phyloP scores from a whole-genome alignment of 371 early-diverging fungal genomes.

The Mucor plumbeus region DNA sequence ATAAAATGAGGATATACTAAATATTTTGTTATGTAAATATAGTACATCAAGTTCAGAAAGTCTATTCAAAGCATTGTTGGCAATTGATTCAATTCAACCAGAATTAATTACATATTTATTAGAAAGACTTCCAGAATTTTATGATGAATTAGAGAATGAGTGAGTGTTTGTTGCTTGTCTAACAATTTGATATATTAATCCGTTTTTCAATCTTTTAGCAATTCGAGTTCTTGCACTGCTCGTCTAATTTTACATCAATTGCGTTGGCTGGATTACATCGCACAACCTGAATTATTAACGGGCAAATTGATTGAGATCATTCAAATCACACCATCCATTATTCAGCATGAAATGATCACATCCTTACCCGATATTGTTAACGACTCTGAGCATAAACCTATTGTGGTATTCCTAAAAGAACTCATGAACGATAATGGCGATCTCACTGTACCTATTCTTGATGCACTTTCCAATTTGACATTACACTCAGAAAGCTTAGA shows the following conservation, averaged over 20 bases:
- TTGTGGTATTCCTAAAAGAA: constrained; percentile 67
- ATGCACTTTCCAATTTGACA: constrained; percentile 75
- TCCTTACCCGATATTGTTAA: constrained; percentile 78
- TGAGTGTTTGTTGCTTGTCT: constrained; percentile 6
- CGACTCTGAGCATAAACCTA: constrained; percentile 74
- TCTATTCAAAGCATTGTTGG: constrained; percentile 64
- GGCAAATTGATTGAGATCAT: constrained; percentile 78
- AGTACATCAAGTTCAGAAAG: constrained; percentile 53
- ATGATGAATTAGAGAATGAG: constrained; percentile 63
- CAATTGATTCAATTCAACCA: constrained; percentile 68
- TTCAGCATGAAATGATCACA: constrained; percentile 79
- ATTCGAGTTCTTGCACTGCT: constrained; percentile 60
- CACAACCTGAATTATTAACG: constrained; percentile 64
- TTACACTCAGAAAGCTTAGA: constrained; percentile 59
- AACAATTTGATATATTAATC: no score
- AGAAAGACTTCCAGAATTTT: constrained; percentile 70
- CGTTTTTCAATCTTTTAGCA: constrained; percentile 14
- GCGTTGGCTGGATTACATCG: constrained; percentile 80
- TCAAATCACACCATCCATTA: constrained; percentile 62
- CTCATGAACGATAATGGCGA: constrained; percentile 67
- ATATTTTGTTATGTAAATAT: not conserved
- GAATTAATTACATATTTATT: constrained; percentile 63
- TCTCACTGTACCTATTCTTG: constrained; percentile 75
- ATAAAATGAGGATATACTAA: no score
- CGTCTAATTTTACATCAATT: constrained; percentile 77